These are phyloP conservation scores for Porphyrellus cyaneotinctus DNA, from an alignment of 768 basidiomycete species.

Conservation along the genomic window DNA sequence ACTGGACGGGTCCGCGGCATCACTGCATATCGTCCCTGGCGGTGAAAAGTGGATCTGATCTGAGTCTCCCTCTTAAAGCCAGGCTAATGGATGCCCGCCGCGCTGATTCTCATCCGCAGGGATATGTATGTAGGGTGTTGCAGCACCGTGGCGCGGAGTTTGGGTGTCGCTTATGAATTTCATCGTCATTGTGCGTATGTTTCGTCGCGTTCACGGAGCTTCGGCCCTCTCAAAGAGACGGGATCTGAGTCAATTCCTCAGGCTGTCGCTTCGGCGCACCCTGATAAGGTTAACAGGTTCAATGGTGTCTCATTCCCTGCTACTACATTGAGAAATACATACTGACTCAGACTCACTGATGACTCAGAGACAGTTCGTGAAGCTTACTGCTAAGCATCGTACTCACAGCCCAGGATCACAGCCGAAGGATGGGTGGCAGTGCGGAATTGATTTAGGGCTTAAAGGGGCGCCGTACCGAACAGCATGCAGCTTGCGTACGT, in stretches of 20 bases:
- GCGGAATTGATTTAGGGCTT: slow-evolving; percentile 7
- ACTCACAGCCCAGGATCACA: not conserved
- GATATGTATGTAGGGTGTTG: too few relatives aligned
- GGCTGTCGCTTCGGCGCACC: not conserved
- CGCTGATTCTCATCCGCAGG: slow-evolving; percentile 7
- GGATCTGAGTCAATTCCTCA: not conserved
- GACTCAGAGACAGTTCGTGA: too few relatives aligned
- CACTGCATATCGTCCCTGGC: slow-evolving; percentile 5
- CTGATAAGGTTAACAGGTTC: slow-evolving; percentile 2
- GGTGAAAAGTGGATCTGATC: not conserved
- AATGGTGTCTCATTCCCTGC: too few relatives aligned
- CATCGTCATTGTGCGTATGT: slow-evolving; percentile 2
- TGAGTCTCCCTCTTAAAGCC: not conserved
- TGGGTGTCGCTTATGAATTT: slow-evolving; percentile 7
- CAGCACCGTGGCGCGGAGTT: not conserved
- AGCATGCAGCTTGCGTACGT: slow-evolving; percentile 8
- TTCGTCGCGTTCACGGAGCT: slow-evolving; percentile 8
- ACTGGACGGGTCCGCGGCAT: not conserved
- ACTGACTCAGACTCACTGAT: too few relatives aligned
- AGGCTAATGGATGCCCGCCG: not conserved
- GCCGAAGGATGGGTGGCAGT: slow-evolving; percentile 20
- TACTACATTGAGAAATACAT: not conserved
- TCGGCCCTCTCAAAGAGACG: not conserved
- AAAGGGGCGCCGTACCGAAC: slow-evolving; percentile 11
- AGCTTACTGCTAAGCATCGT: too few relatives aligned